Evolutionary conservation across 371 early-diverging fungal genomes (phyloP).

Genomic region (Mortierella sp.): DNA sequence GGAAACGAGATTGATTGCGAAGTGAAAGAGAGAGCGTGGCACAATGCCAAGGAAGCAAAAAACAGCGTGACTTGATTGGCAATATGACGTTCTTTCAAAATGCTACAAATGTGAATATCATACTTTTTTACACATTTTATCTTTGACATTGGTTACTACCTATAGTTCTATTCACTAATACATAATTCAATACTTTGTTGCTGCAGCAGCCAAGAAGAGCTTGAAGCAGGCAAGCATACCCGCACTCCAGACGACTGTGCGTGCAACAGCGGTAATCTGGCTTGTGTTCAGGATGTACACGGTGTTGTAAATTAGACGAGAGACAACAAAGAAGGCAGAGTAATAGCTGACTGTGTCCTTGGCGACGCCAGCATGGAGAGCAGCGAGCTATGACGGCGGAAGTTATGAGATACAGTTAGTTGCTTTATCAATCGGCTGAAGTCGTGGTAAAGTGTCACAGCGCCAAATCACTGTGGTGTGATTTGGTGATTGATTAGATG

Average conservation of each 20-base stretch:
- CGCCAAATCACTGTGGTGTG: too few relatives aligned
- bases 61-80: not conserved
- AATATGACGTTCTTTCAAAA: not conserved
- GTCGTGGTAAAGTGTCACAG: slow-evolving; percentile 8
- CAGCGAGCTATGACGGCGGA: slow-evolving; percentile 41
- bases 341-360: slow-evolving; percentile 47
- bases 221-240: slow-evolving; percentile 36
- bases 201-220: slow-evolving; percentile 54
- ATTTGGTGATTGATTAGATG: too few relatives aligned
- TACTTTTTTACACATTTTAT: not conserved
- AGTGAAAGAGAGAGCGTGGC: not conserved
- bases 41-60: not conserved
- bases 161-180: not conserved
- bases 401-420: not conserved
- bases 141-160: too few relatives aligned
- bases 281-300: slow-evolving; percentile 52
- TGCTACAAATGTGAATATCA: not conserved
- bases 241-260: slow-evolving; percentile 41
- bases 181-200: slow-evolving; percentile 34
- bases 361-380: slow-evolving; percentile 51
- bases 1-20: not conserved
- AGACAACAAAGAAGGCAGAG: slow-evolving; percentile 27
- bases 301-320: slow-evolving; percentile 33
- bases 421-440: too few relatives aligned
- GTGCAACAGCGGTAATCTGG: slow-evolving; percentile 25